A percentile compares a stretch with the other conserved stretches of the same genome.
phyloP scores from a whole-genome alignment of 2,329 filamentous ascomycete species.

The Colletotrichum liriopes region DNA sequence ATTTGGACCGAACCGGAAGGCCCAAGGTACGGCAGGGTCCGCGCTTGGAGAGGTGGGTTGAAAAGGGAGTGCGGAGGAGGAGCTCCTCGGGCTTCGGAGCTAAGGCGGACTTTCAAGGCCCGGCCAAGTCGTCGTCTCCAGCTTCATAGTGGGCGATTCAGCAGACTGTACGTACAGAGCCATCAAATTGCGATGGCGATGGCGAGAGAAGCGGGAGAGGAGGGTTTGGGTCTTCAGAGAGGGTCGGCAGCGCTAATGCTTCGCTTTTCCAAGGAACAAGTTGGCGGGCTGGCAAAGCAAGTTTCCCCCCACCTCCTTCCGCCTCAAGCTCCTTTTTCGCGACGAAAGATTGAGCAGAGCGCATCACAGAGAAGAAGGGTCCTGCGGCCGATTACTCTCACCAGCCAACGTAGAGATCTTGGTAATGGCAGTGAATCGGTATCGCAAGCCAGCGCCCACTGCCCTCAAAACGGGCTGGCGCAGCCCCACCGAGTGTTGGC shows the following conservation, averaged over 20 bases:
- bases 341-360: conserved; percentile 14
- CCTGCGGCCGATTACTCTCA: conserved; percentile 24
- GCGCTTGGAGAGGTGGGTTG: background rate
- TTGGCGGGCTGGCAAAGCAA: conserved; percentile 15
- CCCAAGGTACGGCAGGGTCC: background rate
- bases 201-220: background rate
- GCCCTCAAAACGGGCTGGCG: conserved; percentile 22
- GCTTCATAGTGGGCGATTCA: background rate
- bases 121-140: background rate
- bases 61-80: background rate
- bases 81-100: background rate
- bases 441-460: conserved; percentile 4
- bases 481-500: conserved; percentile 9
- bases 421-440: conserved; percentile 38
- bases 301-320: background rate
- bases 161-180: background rate
- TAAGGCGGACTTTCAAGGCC: background rate
- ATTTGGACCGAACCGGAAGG: background rate
- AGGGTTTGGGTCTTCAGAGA: conserved; percentile 1
- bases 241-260: conserved; percentile 11
- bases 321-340: background rate
- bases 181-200: conserved; percentile 7
- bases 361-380: conserved; percentile 35
- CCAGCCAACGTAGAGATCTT: conserved; percentile 32
- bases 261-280: conserved; percentile 31